Base-by-base conservation (phyloP, 2,329 filamentous ascomycete species). In the Seiridium unicorne region DNA sequence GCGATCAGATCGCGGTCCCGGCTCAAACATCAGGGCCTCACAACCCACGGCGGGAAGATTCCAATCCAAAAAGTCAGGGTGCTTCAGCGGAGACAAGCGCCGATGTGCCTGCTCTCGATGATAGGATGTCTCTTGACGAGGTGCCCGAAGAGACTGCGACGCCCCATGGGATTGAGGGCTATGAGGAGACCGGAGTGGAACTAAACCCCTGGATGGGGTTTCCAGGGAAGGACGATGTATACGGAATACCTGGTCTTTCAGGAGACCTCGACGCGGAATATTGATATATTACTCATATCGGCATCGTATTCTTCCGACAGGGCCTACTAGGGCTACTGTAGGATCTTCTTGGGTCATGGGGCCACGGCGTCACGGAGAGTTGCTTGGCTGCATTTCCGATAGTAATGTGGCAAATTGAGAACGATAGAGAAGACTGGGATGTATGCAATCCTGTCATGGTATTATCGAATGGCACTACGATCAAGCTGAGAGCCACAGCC, bases 1-100 rank as follows among this genome's bases (percentile, higher is more conserved):
- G 74, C 40, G 68, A 73, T 48, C 70, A 75, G 55, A 68, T 71
- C 40, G 69, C 65, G 3, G 62, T 60, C 1, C 53, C 62, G 10
- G 49, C 38, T 34, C 35, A 31, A 5, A 35, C 10, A 26, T n/a
- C 7, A 26, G 32, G 26, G 18, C 10, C 18, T 35, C 26, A 7
- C 18, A 35, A 13, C n/a, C 18, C 49, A 53, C 49, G 9, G 26
- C n/a, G 10, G n/a, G 46, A n/a, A 48, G 46, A n/a, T 10, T n/a
- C 36, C 5, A 7, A 5, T 34, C 49, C 11, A 6, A n/a, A 18
- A 13, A 13, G 10, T 3, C 31, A 55, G 0, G 26, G 26, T 55
- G n/a, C 18, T 9, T 11, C 11, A 13, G 13, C 53, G 8, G 36
- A 32, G 8, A 8, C 53, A 3, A 38, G 10, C 31, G 36, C 18